phyloP scores from a whole-genome alignment of 2,329 filamentous ascomycete genomes.

The Cladosporium oxysporum region DNA sequence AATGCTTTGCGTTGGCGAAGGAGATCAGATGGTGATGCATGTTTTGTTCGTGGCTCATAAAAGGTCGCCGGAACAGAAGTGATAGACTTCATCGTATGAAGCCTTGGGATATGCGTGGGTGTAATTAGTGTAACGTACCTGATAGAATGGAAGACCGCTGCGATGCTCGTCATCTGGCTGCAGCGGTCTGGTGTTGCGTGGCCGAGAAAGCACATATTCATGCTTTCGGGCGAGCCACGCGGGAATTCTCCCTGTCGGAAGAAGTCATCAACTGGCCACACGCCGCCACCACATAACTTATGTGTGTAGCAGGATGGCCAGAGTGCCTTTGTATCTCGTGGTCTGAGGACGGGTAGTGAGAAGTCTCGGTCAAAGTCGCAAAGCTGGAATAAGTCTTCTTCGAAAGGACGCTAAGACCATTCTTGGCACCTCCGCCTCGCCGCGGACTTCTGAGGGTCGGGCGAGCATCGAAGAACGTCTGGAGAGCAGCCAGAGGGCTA shows the following conservation, averaged over 20 bases:
- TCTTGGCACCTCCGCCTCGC: constrained; percentile 5
- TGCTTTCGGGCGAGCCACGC: background rate
- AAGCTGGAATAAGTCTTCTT: constrained; percentile 9
- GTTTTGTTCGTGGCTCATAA: constrained; percentile 43
- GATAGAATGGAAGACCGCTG: background rate
- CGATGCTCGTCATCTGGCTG: background rate
- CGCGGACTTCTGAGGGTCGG: background rate
- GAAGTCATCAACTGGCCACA: background rate
- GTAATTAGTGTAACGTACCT: constrained; percentile 22
- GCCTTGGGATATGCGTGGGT: background rate
- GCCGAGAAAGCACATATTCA: background rate
- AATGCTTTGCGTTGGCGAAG: background rate
- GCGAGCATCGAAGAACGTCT: constrained; percentile 9
- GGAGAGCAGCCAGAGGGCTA: constrained; percentile 1
- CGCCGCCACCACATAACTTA: background rate
- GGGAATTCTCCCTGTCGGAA: background rate
- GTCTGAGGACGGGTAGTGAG: background rate
- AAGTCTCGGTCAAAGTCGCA: constrained; percentile 6
- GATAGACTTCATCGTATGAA: constrained; percentile 35
- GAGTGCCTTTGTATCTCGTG: background rate
- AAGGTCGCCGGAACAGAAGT: constrained; percentile 40
- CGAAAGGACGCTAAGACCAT: constrained; percentile 1
- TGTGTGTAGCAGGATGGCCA: background rate
- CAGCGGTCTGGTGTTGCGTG: constrained; percentile 1
- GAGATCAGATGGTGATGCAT: constrained; percentile 46